These are phyloP conservation scores for Apophysomyces trapeziformis DNA, from an alignment of 371 early-diverging fungal genomes.

Conservation along the genomic window DNA sequence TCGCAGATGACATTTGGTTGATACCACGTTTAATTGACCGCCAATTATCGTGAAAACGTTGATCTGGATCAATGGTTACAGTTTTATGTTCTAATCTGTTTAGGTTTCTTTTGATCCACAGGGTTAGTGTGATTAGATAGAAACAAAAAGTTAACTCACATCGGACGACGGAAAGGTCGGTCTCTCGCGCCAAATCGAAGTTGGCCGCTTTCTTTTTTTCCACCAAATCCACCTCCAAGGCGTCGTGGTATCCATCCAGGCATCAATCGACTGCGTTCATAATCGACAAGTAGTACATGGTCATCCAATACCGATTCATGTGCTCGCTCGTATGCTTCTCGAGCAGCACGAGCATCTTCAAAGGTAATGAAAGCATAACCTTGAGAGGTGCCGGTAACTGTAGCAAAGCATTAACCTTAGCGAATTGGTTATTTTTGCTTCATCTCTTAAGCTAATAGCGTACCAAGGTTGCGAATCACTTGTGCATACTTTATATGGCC, in stretches of 20 bases:
- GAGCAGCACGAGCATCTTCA: slow-evolving; percentile 29
- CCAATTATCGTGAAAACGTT: slow-evolving; percentile 5
- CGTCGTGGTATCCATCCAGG: slow-evolving; percentile 64
- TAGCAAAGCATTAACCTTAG: neutral
- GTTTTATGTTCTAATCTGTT: neutral
- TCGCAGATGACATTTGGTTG: neutral
- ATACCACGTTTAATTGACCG: neutral
- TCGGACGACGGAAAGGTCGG: slow-evolving; percentile 55
- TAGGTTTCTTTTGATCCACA: neutral
- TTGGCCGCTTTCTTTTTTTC: slow-evolving; percentile 66
- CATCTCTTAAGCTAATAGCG: neutral
- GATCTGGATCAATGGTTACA: neutral
- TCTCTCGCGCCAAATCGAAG: slow-evolving; percentile 66
- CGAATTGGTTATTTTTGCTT: neutral
- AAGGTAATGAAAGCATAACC: slow-evolving; percentile 66
- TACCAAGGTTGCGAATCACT: slow-evolving; percentile 51
- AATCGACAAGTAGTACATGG: slow-evolving; percentile 58
- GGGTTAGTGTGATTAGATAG: neutral
- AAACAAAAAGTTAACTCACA: slow-evolving; percentile 23
- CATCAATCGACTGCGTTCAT: slow-evolving; percentile 60
- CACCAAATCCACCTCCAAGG: slow-evolving; percentile 67
- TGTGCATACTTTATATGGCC: slow-evolving; percentile 33
- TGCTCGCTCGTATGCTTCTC: slow-evolving; percentile 48
- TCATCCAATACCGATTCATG: slow-evolving; percentile 45
- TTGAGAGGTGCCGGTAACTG: slow-evolving; percentile 61